These are phyloP conservation scores for Calocera cornea DNA, from an alignment of 768 basidiomycete species.

Conservation along the genomic window DNA sequence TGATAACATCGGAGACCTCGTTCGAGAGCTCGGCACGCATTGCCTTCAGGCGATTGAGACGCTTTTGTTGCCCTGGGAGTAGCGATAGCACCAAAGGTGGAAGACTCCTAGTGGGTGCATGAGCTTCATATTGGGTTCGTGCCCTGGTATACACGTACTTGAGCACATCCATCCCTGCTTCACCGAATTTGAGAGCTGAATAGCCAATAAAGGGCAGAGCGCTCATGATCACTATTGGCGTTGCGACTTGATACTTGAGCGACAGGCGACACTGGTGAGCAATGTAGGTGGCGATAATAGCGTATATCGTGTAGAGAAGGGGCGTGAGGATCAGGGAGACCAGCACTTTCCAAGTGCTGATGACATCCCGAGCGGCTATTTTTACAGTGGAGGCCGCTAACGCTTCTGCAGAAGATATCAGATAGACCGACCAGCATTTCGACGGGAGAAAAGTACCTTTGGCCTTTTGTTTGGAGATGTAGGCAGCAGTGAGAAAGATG, in stretches of 20 bases:
- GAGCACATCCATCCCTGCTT: conserved; percentile 92
- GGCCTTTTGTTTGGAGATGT: conserved; percentile 79
- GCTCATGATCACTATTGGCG: conserved; percentile 62
- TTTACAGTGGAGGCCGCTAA: conserved; percentile 92
- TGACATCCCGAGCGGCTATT: conserved; percentile 84
- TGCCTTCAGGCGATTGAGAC: conserved; percentile 58
- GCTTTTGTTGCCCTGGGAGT: conserved; percentile 74
- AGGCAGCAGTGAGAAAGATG: conserved; percentile 78
- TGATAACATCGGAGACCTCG: conserved; percentile 69
- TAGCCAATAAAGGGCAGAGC: conserved; percentile 79
- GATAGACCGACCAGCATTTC: background rate
- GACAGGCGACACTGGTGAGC: conserved; percentile 55
- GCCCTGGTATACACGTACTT: conserved; percentile 46
- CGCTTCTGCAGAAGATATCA: conserved; percentile 47
- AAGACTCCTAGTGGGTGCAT: conserved; percentile 49
- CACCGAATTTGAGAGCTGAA: conserved; percentile 91
- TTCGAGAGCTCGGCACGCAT: conserved; percentile 65
- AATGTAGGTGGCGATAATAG: conserved; percentile 60
- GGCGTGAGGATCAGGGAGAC: conserved; percentile 84
- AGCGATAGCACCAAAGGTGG: conserved; percentile 78
- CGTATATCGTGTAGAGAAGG: conserved; percentile 71
- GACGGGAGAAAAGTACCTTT: conserved; percentile 42
- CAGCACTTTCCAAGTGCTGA: conserved; percentile 94
- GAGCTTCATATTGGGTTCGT: background rate
- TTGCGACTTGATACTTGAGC: conserved; percentile 49